Base-by-base conservation (phyloP, 371 early-diverging fungal species). In the Mortierella polycephala region DNA sequence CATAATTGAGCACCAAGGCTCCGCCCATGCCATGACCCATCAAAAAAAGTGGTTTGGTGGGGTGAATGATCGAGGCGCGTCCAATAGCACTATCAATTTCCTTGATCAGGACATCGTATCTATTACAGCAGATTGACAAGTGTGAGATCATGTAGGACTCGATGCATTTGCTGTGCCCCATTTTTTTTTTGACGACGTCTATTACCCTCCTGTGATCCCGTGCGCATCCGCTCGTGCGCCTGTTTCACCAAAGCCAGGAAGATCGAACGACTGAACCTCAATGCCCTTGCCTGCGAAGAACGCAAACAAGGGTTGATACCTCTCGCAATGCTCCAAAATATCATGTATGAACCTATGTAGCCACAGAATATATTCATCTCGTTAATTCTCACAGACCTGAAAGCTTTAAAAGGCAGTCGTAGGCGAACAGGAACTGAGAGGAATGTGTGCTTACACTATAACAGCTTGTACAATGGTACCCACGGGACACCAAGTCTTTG, bases 11-110 rank as follows among this genome's bases (percentile, higher is more conserved):
- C 5, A 64, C 71, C 6, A 76, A 54, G 7, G 76, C 71, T 7
- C 76, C 76, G 1, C 76, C 76, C 71, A 76, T 76, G 21, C 76
- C 76, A 45, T 76, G 76, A 20, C 76, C 76, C 68, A 71, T 67
- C 1, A 76, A 50, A 30, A 71, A 71, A 12, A 76, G 46, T 4
- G 76, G 76, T 50, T 60, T 67, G 1, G 55, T 21, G 0, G 68
- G 68, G 16, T 60, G 61, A 7, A 63, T n/a, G 1, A 41, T 14
- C 0, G 51, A 45, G 12, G 76, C 76, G 6, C 76, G 71, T 13
- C 60, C 76, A 30, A 76, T 62, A 7, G 76, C 76, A 41, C 23
- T 63, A 54, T 76, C 76, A 2, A 76, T 64, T 42, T 76, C 76
- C 12, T 63, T 71, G 18, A 76, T 54, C 21, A 76, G 60, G 7